Percentiles rank a stretch among this genome's conserved stretches.
Evolutionary conservation across 495 filamentous ascomycete genomes (phyloP).

Genomic region (Talaromyces ruber): DNA sequence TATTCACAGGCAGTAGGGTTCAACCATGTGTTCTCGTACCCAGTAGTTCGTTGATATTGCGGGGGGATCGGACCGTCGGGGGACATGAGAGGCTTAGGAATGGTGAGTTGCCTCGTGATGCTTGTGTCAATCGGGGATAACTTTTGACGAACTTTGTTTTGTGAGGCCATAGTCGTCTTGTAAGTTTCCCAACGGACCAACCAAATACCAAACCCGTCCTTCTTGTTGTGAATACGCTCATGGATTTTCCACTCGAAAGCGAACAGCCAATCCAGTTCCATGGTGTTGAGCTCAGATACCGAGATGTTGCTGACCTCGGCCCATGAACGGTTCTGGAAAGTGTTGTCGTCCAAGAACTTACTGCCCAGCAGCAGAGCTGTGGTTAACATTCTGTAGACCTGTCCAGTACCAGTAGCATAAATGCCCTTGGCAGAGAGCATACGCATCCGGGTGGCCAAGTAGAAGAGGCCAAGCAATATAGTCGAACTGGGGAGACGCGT

Average conservation of each 20-base stretch:
- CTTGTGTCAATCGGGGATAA: conserved; percentile 68
- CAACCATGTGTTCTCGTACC: conserved; percentile 45
- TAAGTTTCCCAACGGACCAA: conserved; percentile 76
- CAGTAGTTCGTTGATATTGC: conserved; percentile 41
- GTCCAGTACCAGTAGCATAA: conserved; percentile 53
- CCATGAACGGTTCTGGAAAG: conserved; percentile 98
- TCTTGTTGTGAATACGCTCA: conserved; percentile 70
- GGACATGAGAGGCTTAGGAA: conserved; percentile 39
- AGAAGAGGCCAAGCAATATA: conserved; percentile 86
- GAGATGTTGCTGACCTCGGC: conserved; percentile 92
- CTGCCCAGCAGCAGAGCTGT: conserved; percentile 83
- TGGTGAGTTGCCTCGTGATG: conserved; percentile 35
- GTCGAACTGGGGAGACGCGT: conserved; percentile 93
- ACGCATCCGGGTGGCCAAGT: conserved; percentile 74
- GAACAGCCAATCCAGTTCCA: conserved; percentile 88
- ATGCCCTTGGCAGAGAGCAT: conserved; percentile 53
- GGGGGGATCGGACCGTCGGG: conserved; percentile 41
- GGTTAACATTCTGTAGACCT: conserved; percentile 87
- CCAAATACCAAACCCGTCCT: conserved; percentile 76
- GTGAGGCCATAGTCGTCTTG: conserved; percentile 52
- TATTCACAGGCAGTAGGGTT: conserved; percentile 46
- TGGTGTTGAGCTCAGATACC: conserved; percentile 75
- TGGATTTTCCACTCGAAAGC: conserved; percentile 84
- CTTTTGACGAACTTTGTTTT: conserved; percentile 45
- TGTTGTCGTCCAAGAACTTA: conserved; percentile 98